These are phyloP conservation scores for Emmonsiellopsis sp. DNA, from an alignment of 2,329 filamentous ascomycete genomes.

Conservation along the genomic window DNA sequence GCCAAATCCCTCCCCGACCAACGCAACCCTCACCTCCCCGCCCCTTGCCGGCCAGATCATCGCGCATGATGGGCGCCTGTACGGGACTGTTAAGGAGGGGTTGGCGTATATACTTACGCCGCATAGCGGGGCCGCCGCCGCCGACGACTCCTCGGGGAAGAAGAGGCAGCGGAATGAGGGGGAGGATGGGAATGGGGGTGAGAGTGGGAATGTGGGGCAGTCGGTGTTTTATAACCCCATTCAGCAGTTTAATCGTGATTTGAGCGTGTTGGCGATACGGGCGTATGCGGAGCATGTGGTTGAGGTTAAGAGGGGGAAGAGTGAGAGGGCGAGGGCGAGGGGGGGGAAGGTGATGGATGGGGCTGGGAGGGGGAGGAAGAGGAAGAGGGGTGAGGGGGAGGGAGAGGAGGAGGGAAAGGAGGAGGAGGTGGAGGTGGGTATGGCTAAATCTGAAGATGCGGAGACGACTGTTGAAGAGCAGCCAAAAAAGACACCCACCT, in stretches of 20 bases:
- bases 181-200: slow-evolving; percentile 14
- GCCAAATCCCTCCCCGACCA: not conserved
- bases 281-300: slow-evolving; percentile 66
- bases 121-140: slow-evolving; percentile 30
- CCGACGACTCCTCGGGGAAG: slow-evolving; percentile 23
- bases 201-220: slow-evolving; percentile 57
- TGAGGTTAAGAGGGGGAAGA: slow-evolving; percentile 45
- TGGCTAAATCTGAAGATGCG: slow-evolving; percentile 1
- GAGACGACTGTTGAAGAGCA: slow-evolving; percentile 9
- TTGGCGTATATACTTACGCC: slow-evolving; percentile 60
- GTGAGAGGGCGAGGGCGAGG: slow-evolving; percentile 28
- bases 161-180: not conserved
- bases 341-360: slow-evolving; percentile 27
- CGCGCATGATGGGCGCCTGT: slow-evolving; percentile 43
- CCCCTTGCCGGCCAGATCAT: slow-evolving; percentile 19
- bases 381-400: not conserved
- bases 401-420: slow-evolving; percentile 1
- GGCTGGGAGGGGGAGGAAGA: slow-evolving; percentile 2
- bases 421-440: slow-evolving; percentile 1
- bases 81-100: slow-evolving; percentile 57
- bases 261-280: slow-evolving; percentile 87
- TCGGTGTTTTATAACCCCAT: slow-evolving; percentile 97
- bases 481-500: slow-evolving; percentile 37
- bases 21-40: slow-evolving; percentile 10
- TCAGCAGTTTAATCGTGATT: slow-evolving; percentile 95